A percentile compares a stretch with the other conserved stretches of the same genome.
These are phyloP conservation scores for Batkoa obscura DNA, from an alignment of 371 early-diverging fungal species.

Conservation along the genomic window DNA sequence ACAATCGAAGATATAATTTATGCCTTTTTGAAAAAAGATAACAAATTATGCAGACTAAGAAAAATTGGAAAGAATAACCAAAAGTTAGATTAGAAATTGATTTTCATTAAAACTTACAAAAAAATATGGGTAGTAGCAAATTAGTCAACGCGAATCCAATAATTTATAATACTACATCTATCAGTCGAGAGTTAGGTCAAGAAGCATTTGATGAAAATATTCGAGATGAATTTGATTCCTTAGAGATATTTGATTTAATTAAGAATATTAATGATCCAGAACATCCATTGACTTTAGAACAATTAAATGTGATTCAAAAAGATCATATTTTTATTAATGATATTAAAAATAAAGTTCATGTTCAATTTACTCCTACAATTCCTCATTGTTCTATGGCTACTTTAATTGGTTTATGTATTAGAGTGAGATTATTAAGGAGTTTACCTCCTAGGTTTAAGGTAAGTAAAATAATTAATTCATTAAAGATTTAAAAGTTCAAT, in stretches of 20 bases:
- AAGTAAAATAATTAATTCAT: background rate
- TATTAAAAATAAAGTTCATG: slow-evolving; percentile 33
- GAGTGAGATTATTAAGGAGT: slow-evolving; percentile 70
- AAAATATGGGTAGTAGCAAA: no score
- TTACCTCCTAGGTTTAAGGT: slow-evolving; percentile 81
- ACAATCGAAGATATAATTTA: no score
- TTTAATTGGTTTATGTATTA: slow-evolving; percentile 96
- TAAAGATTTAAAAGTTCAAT: background rate
- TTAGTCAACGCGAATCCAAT: slow-evolving; percentile 6
- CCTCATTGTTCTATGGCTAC: slow-evolving; percentile 99
- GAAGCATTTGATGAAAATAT: background rate
- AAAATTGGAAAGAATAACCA: no score
- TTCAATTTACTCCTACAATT: slow-evolving; percentile 95
- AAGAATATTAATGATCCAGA: slow-evolving; percentile 98
- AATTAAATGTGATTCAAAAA: slow-evolving; percentile 76
- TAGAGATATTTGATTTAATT: slow-evolving; percentile 29
- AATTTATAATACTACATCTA: background rate
- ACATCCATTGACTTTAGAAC: slow-evolving; percentile 91
- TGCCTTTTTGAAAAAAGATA: no score
- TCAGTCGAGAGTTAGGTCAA: background rate
- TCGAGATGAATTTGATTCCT: background rate
- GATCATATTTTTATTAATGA: slow-evolving; percentile 69
- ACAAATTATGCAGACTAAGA: no score
- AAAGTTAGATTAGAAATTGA: no score
- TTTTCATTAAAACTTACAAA: no score